These are phyloP conservation scores for Pyrus pyrifolia DNA, from an alignment of 306 rosid genomes.

Conservation along the genomic window DNA sequence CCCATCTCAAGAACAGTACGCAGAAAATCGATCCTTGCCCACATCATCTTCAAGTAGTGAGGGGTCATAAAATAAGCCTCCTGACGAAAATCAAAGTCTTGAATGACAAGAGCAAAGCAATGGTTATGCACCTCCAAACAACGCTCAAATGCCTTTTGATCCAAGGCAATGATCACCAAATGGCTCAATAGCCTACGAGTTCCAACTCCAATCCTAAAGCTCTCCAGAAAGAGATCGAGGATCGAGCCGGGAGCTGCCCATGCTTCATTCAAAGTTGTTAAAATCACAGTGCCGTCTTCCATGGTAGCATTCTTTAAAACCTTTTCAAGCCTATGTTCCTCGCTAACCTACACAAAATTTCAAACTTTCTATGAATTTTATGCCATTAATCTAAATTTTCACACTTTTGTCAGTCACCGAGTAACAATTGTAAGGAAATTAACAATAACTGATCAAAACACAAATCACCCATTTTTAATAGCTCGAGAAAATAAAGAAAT, in stretches of 20 bases:
- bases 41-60: constrained; percentile 87
- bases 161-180: constrained; percentile 82
- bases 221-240: constrained; percentile 79
- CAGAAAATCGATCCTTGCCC: constrained; percentile 92
- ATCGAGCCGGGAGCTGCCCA: constrained; percentile 89
- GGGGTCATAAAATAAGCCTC: constrained; percentile 92
- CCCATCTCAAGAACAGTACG: constrained; percentile 82
- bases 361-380: not conserved
- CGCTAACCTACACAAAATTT: constrained; percentile 26
- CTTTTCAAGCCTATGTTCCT: constrained; percentile 50
- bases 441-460: not conserved
- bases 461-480: not conserved
- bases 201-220: constrained; percentile 73
- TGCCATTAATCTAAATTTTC: not conserved
- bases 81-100: constrained; percentile 59
- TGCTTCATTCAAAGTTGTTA: constrained; percentile 89
- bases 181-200: constrained; percentile 68
- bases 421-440: not conserved
- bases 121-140: constrained; percentile 64
- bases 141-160: constrained; percentile 59
- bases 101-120: constrained; percentile 67
- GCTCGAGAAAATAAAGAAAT: not conserved
- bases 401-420: not conserved
- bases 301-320: constrained; percentile 68
- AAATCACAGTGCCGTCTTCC: constrained; percentile 68